These are phyloP conservation scores for Fusarium domesticum DNA, from an alignment of 2,329 filamentous ascomycete genomes.

Conservation along the genomic window DNA sequence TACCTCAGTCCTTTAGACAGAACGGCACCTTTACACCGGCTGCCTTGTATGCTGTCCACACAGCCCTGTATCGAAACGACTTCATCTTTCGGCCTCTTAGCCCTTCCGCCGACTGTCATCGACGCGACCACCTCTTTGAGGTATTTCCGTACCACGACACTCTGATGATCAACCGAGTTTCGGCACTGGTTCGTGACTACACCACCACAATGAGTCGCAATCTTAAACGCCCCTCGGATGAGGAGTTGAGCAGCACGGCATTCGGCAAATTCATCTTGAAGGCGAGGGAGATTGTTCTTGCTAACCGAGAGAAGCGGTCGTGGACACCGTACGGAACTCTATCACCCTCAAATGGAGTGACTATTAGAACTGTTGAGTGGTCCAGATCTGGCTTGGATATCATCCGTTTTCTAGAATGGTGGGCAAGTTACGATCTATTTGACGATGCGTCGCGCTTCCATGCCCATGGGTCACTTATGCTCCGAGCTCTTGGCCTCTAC, in stretches of 20 bases:
- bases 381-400: slow-evolving; percentile 43
- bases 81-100: slow-evolving; percentile 56
- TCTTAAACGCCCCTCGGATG: slow-evolving; percentile 10
- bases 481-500: slow-evolving; percentile 63
- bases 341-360: slow-evolving; percentile 26
- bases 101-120: slow-evolving; percentile 44
- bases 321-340: slow-evolving; percentile 51
- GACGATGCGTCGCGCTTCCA: slow-evolving; percentile 50
- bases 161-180: slow-evolving; percentile 32
- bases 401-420: slow-evolving; percentile 67
- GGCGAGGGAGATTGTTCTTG: slow-evolving; percentile 49
- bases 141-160: slow-evolving; percentile 42
- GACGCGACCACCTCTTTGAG: slow-evolving; percentile 58
- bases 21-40: slow-evolving; percentile 42
- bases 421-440: slow-evolving; percentile 59
- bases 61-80: slow-evolving; percentile 57
- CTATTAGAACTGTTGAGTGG: slow-evolving; percentile 28
- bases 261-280: slow-evolving; percentile 48
- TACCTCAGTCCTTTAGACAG: slow-evolving; percentile 36
- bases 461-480: slow-evolving; percentile 60
- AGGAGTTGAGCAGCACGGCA: slow-evolving; percentile 16
- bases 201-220: slow-evolving; percentile 22
- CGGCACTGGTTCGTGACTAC: slow-evolving; percentile 34
- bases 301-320: slow-evolving; percentile 47
- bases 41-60: slow-evolving; percentile 68